These are phyloP conservation scores for Suillus spraguei DNA, from an alignment of 768 basidiomycete species.

Conservation along the genomic window DNA sequence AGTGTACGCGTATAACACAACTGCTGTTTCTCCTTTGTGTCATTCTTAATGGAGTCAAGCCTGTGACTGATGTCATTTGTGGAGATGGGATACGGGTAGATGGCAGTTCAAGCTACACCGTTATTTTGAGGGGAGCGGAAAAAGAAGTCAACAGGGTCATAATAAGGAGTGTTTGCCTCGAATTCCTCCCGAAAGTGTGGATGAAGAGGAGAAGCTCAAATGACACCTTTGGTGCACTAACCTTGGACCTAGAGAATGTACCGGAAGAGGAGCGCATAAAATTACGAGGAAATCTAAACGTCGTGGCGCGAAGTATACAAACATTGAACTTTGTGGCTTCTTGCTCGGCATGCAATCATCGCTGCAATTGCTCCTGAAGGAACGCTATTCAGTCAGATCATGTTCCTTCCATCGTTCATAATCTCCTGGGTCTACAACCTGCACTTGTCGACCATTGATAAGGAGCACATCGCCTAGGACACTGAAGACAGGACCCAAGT, in stretches of 20 bases:
- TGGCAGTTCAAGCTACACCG: constrained; percentile 18
- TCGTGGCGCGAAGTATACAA: not conserved
- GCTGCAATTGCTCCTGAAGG: constrained; percentile 24
- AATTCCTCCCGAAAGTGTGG: constrained; percentile 13
- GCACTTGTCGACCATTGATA: constrained; percentile 30
- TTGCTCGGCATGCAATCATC: constrained; percentile 21
- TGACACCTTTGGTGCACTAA: not conserved
- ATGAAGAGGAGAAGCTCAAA: not conserved
- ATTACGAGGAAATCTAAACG: not conserved
- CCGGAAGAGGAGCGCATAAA: not conserved
- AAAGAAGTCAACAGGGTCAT: constrained; percentile 30
- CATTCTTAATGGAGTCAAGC: constrained; percentile 23
- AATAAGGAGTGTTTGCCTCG: constrained; percentile 35
- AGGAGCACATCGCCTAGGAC: not conserved
- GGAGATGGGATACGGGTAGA: constrained; percentile 33
- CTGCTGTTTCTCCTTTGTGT: constrained; percentile 10
- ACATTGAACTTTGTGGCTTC: constrained; percentile 18
- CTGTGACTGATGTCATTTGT: constrained; percentile 25
- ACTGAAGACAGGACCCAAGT: constrained; percentile 10
- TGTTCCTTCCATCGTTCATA: constrained; percentile 22
- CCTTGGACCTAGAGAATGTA: not conserved
- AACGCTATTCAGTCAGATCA: constrained; percentile 22
- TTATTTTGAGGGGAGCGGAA: constrained; percentile 31
- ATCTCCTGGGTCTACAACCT: constrained; percentile 26
- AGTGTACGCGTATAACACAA: constrained; percentile 26